Evolutionary conservation across 164 flowering plant genomes (phyloP), one percentile per base, ranked within the genome.

Genomic region (Stephania yunnanensis): DNA sequence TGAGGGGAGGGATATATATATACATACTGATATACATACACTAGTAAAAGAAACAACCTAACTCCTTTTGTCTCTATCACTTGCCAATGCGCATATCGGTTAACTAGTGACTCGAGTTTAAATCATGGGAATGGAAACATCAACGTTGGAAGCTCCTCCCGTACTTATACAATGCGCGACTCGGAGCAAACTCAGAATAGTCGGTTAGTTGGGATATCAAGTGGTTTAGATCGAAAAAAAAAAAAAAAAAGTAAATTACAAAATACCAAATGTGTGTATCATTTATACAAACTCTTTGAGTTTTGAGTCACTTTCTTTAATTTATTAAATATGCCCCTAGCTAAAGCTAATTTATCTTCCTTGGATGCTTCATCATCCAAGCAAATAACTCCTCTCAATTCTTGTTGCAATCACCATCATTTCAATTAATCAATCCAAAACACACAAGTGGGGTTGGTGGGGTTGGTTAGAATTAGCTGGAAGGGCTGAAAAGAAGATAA

Each of bases 351-450:
- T 58, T 58, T 58, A 5, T 58, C 64, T 12, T 58, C 64, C 20
- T 58, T 58, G 64, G 64, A 58, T 58, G 64, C 64, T 58, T 58
- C 64, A 15, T 58, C 64, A 15, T 58, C 64, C 64, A 58, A 50
- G 20, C 64, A 58, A 58, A 58, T 7, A 19, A 19, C 64, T 19
- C 20, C 64, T 15, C 64, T 3, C 64, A 58, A 15, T 58, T 58
- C 64, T 58, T 8, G n/a, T 58, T 58, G n/a, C 64, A 58, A 58
- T 15, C 64, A 15, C 20, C 64, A 58, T 58, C 20, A 58, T 58
- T 58, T 58, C 64, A 58, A 58, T n/a, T 58, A 58, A 58, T 58
- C 64, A 58, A 17, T 58, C 64, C 64, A 58, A 15, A 36, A 58
- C 15, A 58, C 25, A 1, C 2, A 50, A 58, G 64, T 58, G 64